Evolutionary conservation across 176 grass and related monocot species (phyloP).

Genomic region (Hyparrhenia diplandra): DNA sequence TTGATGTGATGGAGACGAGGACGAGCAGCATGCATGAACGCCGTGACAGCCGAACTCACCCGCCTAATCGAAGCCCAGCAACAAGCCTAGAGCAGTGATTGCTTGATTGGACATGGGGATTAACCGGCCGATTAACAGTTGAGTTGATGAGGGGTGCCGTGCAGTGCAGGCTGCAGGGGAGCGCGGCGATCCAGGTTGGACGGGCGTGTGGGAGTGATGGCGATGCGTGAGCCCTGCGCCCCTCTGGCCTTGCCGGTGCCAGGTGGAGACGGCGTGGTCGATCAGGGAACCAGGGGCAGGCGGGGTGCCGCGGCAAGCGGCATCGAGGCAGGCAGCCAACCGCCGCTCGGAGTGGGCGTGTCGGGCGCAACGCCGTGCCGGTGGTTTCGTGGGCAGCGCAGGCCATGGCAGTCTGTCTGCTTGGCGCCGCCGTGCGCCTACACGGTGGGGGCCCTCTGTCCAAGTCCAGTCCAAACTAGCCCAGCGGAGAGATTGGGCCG

Average conservation of each 20-base stretch:
- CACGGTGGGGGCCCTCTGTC: not conserved
- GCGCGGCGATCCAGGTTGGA: conserved; percentile 10
- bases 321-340: not conserved
- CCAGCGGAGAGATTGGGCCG: too few relatives aligned
- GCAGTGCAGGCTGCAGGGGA: not conserved
- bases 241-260: not conserved
- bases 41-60: not conserved
- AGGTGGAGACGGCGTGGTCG: conserved; percentile 1
- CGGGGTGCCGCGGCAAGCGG: not conserved
- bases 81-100: not conserved
- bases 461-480: too few relatives aligned
- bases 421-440: not conserved
- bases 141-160: not conserved
- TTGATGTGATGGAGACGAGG: not conserved
- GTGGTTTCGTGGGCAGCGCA: conserved; percentile 6
- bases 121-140: not conserved
- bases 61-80: not conserved
- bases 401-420: not conserved
- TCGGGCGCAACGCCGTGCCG: conserved; percentile 1
- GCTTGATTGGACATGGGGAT: not conserved
- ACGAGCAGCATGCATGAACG: not conserved
- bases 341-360: not conserved
- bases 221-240: not conserved
- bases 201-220: not conserved
- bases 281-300: not conserved